phyloP scores from a whole-genome alignment of 352 stramenopile species.

The Globisporangium ultimum region DNA sequence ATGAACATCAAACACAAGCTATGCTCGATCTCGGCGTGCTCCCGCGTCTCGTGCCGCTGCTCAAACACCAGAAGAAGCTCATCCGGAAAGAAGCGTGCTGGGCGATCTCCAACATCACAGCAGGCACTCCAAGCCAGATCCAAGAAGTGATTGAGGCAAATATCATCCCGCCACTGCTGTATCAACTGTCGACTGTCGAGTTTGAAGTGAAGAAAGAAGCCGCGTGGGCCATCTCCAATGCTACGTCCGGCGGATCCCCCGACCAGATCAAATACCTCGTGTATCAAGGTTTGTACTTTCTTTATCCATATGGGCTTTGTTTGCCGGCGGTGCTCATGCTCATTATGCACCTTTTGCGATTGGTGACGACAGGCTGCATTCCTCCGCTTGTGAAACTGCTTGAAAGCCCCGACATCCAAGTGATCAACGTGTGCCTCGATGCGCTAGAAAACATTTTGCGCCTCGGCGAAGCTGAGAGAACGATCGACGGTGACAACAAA shows the following conservation, averaged over 20 bases:
- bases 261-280: slow-evolving; percentile 98
- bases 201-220: slow-evolving; percentile 50
- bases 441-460: slow-evolving; percentile 94
- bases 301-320: background rate
- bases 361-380: slow-evolving; percentile 85
- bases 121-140: slow-evolving; percentile 66
- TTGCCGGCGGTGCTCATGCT: background rate
- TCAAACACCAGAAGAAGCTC: slow-evolving; percentile 77
- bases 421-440: slow-evolving; percentile 97
- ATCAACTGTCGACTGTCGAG: slow-evolving; percentile 53
- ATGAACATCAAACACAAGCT: slow-evolving; percentile 77
- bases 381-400: slow-evolving; percentile 94
- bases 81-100: slow-evolving; percentile 85
- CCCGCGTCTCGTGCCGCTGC: slow-evolving; percentile 47
- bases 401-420: slow-evolving; percentile 91
- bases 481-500: slow-evolving; percentile 87
- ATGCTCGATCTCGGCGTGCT: slow-evolving; percentile 59
- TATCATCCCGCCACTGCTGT: slow-evolving; percentile 64
- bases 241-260: slow-evolving; percentile 59
- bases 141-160: slow-evolving; percentile 78
- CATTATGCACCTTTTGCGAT: background rate
- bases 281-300: slow-evolving; percentile 67
- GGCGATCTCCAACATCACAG: slow-evolving; percentile 82
- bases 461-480: slow-evolving; percentile 84
- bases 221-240: slow-evolving; percentile 51